These are phyloP conservation scores for Bifiguratus adelaidae DNA, from an alignment of 192 early-diverging fungal genomes.

Conservation along the genomic window DNA sequence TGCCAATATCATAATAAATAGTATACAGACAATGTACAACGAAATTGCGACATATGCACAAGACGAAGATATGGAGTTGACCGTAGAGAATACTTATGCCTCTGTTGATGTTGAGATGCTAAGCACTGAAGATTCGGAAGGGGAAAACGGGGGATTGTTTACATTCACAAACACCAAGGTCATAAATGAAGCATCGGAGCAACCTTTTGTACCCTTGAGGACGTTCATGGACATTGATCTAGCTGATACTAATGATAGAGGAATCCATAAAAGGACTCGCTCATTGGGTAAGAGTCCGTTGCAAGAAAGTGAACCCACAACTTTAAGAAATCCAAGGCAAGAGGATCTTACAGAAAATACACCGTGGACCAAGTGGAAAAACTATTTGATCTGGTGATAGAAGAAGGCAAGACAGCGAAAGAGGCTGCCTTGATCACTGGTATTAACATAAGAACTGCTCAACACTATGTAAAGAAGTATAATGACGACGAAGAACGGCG, in stretches of 20 bases:
- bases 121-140: neutral
- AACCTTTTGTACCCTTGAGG: slow-evolving; percentile 4
- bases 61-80: slow-evolving; percentile 3
- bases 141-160: neutral
- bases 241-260: slow-evolving; percentile 5
- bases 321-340: slow-evolving; percentile 3
- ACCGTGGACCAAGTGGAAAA: slow-evolving; percentile 5
- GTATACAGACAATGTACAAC: slow-evolving; percentile 4
- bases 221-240: slow-evolving; percentile 9
- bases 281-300: slow-evolving; percentile 4
- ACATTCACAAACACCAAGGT: neutral
- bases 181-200: slow-evolving; percentile 4
- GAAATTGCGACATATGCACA: neutral
- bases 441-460: slow-evolving; percentile 6
- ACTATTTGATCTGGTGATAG: slow-evolving; percentile 10
- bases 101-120: slow-evolving; percentile 4
- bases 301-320: slow-evolving; percentile 1
- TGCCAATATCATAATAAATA: slow-evolving; percentile 1
- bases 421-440: slow-evolving; percentile 5
- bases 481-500: slow-evolving; percentile 4
- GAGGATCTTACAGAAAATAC: slow-evolving; percentile 10
- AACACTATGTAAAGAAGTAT: slow-evolving; percentile 5
- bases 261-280: neutral
- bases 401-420: slow-evolving; percentile 6
- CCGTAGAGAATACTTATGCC: slow-evolving; percentile 1